Percentiles rank a stretch among this genome's conserved stretches.
Evolutionary conservation across 352 stramenopile species (phyloP).

Genomic region (Phytopythium oedochilum): DNA sequence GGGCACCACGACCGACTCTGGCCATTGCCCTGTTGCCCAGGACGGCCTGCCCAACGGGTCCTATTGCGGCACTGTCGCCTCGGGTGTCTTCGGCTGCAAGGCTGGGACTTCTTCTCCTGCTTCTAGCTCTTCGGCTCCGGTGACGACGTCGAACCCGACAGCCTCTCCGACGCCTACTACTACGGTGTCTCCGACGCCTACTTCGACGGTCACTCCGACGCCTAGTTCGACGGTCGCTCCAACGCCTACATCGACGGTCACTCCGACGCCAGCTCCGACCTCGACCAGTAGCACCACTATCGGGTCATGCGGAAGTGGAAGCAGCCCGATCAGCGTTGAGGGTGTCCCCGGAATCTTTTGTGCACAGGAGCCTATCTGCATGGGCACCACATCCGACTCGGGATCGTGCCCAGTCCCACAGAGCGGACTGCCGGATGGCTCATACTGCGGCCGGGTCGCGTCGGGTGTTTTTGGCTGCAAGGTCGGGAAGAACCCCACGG

Average conservation of each 20-base stretch:
- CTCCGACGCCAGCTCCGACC: neutral
- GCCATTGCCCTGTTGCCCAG: conserved; percentile 5
- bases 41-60: conserved; percentile 4
- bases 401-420: conserved; percentile 12
- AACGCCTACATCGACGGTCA: neutral
- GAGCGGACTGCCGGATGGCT: conserved; percentile 9
- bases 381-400: conserved; percentile 3
- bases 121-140: too few relatives aligned
- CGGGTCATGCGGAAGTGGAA: conserved; percentile 2
- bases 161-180: neutral
- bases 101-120: neutral
- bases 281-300: neutral
- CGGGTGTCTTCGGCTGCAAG: conserved; percentile 9
- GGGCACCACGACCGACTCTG: neutral
- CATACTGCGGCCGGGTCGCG: conserved; percentile 17
- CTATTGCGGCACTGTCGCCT: conserved; percentile 7
- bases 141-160: neutral
- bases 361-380: conserved; percentile 11
- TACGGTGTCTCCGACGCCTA: neutral
- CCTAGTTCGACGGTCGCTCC: neutral
- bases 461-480: conserved; percentile 26
- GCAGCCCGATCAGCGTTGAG: conserved; percentile 22
- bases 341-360: conserved; percentile 14
- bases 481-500: neutral
- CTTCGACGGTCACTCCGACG: neutral